Evolutionary conservation across 768 basidiomycete genomes (phyloP).

Genomic region (Podaxis sp.): DNA sequence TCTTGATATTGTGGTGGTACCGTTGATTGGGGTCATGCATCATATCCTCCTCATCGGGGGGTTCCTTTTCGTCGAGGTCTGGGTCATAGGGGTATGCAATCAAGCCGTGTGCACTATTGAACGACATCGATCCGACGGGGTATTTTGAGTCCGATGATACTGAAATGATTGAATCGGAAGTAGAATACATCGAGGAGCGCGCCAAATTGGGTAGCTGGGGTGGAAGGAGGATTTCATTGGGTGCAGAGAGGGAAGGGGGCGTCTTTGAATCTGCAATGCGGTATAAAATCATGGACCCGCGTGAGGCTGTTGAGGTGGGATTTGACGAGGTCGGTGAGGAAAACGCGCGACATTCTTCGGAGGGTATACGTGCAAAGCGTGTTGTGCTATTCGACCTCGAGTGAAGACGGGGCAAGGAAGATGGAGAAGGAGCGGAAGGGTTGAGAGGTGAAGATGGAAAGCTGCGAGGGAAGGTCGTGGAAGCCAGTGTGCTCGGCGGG

Average conservation of each 20-base stretch:
- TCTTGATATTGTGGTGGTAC: conserved; percentile 1
- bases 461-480: conserved; percentile 2
- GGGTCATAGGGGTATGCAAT: conserved; percentile 71
- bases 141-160: conserved; percentile 33
- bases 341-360: conserved; percentile 12
- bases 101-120: conserved; percentile 32
- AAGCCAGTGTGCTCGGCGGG: not conserved
- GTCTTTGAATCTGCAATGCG: conserved; percentile 25
- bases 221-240: not conserved
- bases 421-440: not conserved
- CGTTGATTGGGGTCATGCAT: conserved; percentile 48
- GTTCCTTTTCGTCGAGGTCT: conserved; percentile 31
- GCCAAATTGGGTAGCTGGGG: conserved; percentile 12
- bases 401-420: not conserved
- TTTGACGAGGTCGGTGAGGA: conserved; percentile 20
- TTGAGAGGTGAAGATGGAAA: conserved; percentile 13
- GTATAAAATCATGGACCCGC: conserved; percentile 38
- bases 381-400: not conserved
- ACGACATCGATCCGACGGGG: conserved; percentile 16
- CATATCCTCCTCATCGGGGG: conserved; percentile 57
- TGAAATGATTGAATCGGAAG: conserved; percentile 28
- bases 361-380: conserved; percentile 3
- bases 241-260: not conserved
- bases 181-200: conserved; percentile 25
- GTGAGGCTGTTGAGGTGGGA: conserved; percentile 10